phyloP scores from a whole-genome alignment of 2,329 filamentous ascomycete genomes.

The Ophiostoma sp. region DNA sequence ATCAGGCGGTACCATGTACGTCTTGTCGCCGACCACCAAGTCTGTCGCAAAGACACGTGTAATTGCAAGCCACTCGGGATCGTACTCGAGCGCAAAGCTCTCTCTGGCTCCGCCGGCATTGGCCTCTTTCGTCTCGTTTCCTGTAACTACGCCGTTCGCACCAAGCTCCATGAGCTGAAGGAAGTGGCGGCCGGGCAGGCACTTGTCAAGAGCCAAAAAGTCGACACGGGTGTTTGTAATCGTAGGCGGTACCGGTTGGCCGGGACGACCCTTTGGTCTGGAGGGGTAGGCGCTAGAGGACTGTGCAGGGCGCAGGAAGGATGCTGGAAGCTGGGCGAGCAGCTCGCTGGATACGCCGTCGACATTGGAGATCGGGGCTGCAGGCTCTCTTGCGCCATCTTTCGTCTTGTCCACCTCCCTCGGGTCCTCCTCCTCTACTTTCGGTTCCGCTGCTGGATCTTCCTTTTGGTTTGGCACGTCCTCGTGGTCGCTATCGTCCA shows the following conservation, averaged over 20 bases:
- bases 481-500: constrained; percentile 56
- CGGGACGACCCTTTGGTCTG: constrained; percentile 36
- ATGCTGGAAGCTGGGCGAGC: constrained; percentile 68
- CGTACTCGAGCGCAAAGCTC: constrained; percentile 63
- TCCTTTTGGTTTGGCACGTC: not conserved
- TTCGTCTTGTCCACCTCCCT: not conserved
- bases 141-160: constrained; percentile 21
- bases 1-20: constrained; percentile 50
- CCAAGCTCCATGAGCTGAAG: constrained; percentile 68
- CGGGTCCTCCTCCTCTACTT: not conserved
- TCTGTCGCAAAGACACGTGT: constrained; percentile 70
- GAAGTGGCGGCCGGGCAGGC: constrained; percentile 71
- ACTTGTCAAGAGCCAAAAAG: constrained; percentile 91
- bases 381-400: constrained; percentile 20
- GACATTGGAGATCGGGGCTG: constrained; percentile 12
- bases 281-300: constrained; percentile 30
- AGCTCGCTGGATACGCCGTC: constrained; percentile 55
- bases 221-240: constrained; percentile 75
- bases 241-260: constrained; percentile 59
- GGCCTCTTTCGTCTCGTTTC: constrained; percentile 21
- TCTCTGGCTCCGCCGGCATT: constrained; percentile 12
- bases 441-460: not conserved
- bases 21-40: constrained; percentile 57
- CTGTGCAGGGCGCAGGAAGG: constrained; percentile 48
- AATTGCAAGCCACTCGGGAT: constrained; percentile 93